Conservation (phyloP, 352 stramenopile species). For the Phytophthora megakarya region DNA sequence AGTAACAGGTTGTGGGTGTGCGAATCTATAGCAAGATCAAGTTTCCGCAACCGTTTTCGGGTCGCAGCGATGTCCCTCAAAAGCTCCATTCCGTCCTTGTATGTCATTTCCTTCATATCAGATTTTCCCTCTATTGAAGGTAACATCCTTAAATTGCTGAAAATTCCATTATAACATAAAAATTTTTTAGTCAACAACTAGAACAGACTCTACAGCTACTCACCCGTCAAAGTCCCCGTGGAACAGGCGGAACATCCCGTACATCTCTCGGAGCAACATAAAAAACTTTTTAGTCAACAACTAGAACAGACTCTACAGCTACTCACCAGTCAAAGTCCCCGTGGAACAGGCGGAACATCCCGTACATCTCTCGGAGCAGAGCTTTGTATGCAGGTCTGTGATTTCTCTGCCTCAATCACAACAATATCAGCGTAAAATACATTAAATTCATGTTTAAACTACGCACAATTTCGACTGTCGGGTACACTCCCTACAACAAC, state of each 20-base stretch:
- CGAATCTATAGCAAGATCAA: conserved; percentile 36
- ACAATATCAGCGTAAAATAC: neutral
- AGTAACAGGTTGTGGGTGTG: conserved; percentile 13
- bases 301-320: neutral
- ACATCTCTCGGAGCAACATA: conserved; percentile 53
- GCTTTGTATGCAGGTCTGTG: conserved; percentile 40
- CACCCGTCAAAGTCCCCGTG: conserved; percentile 57
- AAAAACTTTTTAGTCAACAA: too few species aligned
- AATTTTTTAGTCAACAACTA: neutral
- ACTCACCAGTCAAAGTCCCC: conserved; percentile 50
- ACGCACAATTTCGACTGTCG: conserved; percentile 40
- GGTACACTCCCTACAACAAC: conserved; percentile 34
- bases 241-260: conserved; percentile 62
- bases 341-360: conserved; percentile 60
- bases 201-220: neutral
- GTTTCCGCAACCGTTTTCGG: conserved; percentile 55
- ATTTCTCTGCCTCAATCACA: conserved; percentile 35
- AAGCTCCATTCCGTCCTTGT: conserved; percentile 59
- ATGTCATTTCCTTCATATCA: neutral
- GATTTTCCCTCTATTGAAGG: neutral
- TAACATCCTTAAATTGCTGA: conserved; percentile 37
- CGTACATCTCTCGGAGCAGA: conserved; percentile 53
- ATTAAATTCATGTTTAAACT: neutral
- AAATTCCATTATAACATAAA: neutral
- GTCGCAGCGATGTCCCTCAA: conserved; percentile 41